phyloP scores from a whole-genome alignment of 305 asterid species.

The Fraxinus sp. region DNA sequence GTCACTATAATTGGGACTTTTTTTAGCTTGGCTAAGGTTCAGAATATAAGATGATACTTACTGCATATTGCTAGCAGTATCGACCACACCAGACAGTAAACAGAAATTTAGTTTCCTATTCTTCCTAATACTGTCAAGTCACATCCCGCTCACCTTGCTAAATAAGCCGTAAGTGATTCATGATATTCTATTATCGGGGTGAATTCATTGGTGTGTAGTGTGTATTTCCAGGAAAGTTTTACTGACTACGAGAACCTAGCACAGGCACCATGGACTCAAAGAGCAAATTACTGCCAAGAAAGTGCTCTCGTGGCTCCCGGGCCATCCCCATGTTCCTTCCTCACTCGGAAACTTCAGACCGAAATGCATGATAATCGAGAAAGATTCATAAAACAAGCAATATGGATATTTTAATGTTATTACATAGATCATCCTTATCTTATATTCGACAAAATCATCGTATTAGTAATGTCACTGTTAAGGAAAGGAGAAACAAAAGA shows the following conservation, averaged over 20 bases:
- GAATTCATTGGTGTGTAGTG: neutral
- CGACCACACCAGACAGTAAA: neutral
- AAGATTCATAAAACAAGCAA: neutral
- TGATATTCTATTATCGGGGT: neutral
- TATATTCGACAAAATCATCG: neutral
- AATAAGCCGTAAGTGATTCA: neutral
- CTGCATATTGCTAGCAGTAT: neutral
- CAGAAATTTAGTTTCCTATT: neutral
- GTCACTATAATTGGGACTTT: neutral
- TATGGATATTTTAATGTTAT: neutral
- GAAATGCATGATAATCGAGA: neutral
- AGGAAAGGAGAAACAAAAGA: neutral
- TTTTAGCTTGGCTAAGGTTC: neutral
- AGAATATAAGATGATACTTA: neutral
- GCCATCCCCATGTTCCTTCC: neutral
- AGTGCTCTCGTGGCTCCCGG: neutral
- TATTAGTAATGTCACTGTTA: neutral
- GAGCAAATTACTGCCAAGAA: neutral
- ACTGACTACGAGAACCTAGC: neutral
- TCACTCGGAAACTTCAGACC: too few species aligned
- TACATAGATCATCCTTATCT: neutral
- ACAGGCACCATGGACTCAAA: neutral
- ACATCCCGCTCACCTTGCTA: neutral
- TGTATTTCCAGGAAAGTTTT: neutral
- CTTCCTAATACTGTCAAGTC: neutral